Evolutionary conservation across 169 alveolate genomes (phyloP).

Genomic region (Cryptosporidium sp.): DNA sequence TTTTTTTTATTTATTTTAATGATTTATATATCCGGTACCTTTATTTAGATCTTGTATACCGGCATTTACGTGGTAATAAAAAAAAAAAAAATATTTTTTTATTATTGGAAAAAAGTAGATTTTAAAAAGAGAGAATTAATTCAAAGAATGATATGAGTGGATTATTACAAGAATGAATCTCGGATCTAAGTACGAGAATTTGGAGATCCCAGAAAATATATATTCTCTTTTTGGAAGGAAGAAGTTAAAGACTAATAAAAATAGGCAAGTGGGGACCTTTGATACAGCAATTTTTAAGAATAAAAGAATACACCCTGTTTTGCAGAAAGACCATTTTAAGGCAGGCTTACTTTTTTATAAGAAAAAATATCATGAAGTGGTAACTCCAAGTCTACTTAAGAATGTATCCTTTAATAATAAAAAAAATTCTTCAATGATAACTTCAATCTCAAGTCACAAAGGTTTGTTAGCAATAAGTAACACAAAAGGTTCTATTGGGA

Average conservation of each 20-base stretch:
- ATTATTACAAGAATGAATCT: background rate
- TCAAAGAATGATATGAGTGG: background rate
- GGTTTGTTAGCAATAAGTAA: conserved; percentile 17
- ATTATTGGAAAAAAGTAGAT: background rate
- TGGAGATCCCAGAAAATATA: conserved; percentile 10
- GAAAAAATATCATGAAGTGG: background rate
- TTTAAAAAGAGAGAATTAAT: background rate
- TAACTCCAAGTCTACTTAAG: conserved; percentile 1
- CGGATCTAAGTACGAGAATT: conserved; percentile 16
- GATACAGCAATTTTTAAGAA: background rate
- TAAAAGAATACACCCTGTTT: conserved; percentile 6
- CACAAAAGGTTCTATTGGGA: conserved; percentile 26
- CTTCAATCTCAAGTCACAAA: conserved; percentile 16
- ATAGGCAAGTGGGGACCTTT: background rate
- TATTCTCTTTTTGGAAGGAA: conserved; percentile 17
- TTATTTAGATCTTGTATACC: conserved; percentile 25
- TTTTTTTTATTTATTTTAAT: background rate
- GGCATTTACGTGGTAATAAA: background rate
- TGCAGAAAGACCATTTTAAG: background rate
- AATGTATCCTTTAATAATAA: conserved; percentile 31
- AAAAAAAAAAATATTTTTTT: background rate
- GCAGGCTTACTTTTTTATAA: background rate
- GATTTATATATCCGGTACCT: background rate
- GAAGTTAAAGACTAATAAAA: background rate
- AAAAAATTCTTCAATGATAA: conserved; percentile 9